Evolutionary conservation across 1,139 yeast genomes (phyloP), one percentile per base, ranked within the genome.

Genomic region (Pneumocystis oryctolagi): DNA sequence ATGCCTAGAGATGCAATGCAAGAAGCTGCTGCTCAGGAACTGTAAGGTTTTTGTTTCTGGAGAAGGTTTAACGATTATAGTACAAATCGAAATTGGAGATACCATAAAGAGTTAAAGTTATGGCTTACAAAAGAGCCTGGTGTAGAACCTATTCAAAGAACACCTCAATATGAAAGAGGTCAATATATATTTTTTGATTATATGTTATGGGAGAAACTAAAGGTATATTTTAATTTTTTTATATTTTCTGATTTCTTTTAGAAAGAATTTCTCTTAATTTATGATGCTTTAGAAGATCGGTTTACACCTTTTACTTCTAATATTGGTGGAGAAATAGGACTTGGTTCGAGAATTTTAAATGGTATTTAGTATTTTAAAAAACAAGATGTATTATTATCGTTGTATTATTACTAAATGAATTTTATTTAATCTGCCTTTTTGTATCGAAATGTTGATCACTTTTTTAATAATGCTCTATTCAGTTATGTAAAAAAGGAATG

Each of bases 111-210:
- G 67, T 81, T 92, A 65, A 95, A 90, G 75, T 89, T 94, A 61
- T 94, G 98, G 98, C 77, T 94, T 66, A 92, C 98, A 18, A 94
- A 92, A 74, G 97, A 90, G 71, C 88, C 96, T 56, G 82, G 84
- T 70, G 84, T 85, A 67, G 97, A 92, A 72, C 97, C 97, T 0
- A 82, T 88, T 18, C 85, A 85, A 68, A 89, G 89, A 64, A 83
- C 89, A 37, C 86, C 84, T 62, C 87, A 87, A 67, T 89, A 92
- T 61, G 98, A 94, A 75, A 83, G 92, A 67, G 97, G 98, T 1
- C 85, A 90, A n/a, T 94, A 92, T 73, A 85, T 90, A 60, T 92
- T 94, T 73, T 94, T 94, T 73, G 98, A 94, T 71, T 97, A 97
- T 4, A 89, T 85, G 68, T 83, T 87, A 66, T 94, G 99, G 99